Percentiles rank a stretch among this genome's conserved stretches.
phyloP scores from a whole-genome alignment of 345 rosid species.

The Zanthoxylum bungeanum region DNA sequence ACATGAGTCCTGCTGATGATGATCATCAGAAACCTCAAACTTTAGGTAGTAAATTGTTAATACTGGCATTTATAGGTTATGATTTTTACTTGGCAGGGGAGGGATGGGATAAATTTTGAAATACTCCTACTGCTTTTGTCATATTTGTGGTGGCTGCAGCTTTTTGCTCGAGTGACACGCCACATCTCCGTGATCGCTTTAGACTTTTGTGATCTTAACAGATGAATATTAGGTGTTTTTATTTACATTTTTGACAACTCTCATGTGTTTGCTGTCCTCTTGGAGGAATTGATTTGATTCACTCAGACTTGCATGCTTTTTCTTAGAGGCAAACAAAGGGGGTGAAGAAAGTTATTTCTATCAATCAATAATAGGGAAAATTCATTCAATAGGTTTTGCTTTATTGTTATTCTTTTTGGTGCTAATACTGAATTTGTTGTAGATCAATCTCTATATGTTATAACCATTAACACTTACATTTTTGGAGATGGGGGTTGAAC shows the following conservation, averaged over 20 bases:
- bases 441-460: neutral
- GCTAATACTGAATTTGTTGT: neutral
- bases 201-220: neutral
- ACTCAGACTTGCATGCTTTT: neutral
- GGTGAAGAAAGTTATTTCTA: neutral
- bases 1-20: constrained; percentile 16
- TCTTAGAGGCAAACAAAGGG: neutral
- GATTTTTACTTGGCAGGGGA: neutral
- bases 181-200: neutral
- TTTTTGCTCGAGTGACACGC: neutral
- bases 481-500: neutral
- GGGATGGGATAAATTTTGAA: neutral
- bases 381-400: neutral
- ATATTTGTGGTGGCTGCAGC: neutral
- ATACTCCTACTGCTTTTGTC: neutral
- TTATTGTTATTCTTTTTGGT: neutral
- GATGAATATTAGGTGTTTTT: neutral
- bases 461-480: neutral
- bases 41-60: constrained; percentile 35
- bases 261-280: neutral
- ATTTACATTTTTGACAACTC: neutral
- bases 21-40: constrained; percentile 2
- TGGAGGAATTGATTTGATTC: neutral
- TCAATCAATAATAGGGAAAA: neutral
- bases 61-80: neutral